Conservation (phyloP, 805 yeast genomes). For the Lachancea dasiensis region DNA sequence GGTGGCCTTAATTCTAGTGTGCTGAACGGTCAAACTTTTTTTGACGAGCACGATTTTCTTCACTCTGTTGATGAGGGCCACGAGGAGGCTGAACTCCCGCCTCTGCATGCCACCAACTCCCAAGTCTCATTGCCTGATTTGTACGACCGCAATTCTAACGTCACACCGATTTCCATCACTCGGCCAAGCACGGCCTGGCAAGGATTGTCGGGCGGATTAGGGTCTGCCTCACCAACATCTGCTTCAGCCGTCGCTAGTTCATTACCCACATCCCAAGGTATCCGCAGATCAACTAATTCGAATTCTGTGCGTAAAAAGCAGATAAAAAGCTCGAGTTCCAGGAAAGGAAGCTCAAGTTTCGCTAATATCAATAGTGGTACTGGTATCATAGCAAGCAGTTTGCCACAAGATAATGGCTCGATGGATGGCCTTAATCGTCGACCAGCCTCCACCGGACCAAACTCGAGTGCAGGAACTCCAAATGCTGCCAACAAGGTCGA, state of each 20-base stretch:
- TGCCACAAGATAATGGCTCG: conserved; percentile 2
- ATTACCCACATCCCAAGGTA: conserved; percentile 9
- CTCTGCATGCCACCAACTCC: conserved; percentile 13
- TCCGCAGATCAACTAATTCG: conserved; percentile 6
- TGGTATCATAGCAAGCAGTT: neutral
- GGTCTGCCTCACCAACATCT: conserved; percentile 8
- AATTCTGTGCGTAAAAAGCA: conserved; percentile 12
- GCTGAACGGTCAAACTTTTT: conserved; percentile 7
- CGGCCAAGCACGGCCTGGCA: conserved; percentile 9
- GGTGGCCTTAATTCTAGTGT: conserved; percentile 6
- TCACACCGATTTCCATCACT: conserved; percentile 10
- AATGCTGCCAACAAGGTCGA: conserved; percentile 10
- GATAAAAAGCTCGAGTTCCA: conserved; percentile 9
- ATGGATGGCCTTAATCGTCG: neutral
- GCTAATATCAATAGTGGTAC: conserved; percentile 4
- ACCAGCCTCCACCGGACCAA: conserved; percentile 2
- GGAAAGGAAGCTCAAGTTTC: conserved; percentile 9
- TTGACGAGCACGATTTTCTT: conserved; percentile 9
- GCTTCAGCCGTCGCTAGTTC: conserved; percentile 2
- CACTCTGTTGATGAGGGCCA: conserved; percentile 3
- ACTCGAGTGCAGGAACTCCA: conserved; percentile 3
- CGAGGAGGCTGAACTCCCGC: conserved; percentile 3
- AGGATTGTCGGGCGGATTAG: conserved; percentile 3
- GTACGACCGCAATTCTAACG: conserved; percentile 4
- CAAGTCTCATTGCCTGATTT: conserved; percentile 11